Base-by-base conservation (phyloP, 1,284 basidiomycete genomes). In the Athelia psychrophila region DNA sequence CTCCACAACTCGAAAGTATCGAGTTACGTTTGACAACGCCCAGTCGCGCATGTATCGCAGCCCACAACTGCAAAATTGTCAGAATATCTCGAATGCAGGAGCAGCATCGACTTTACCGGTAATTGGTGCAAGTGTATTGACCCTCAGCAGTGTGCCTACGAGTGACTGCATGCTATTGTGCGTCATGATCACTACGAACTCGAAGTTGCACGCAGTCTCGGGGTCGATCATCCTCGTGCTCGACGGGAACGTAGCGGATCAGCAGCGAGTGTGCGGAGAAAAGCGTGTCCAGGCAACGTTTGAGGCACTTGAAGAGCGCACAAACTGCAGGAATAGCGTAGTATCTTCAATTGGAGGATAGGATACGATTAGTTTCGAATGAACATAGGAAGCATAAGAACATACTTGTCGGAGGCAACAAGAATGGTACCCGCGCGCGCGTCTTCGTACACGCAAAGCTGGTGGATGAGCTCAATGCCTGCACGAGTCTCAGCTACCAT, bases 161-260 rank as follows among this genome's bases (percentile, higher is more conserved):
- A 91, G 64, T 12, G 90, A 84, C 71, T 88, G 78, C 16, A 71
- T 62, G 1, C 83, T 86, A 60, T 80, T 80, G 40, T 73, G 75
- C 2, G 82, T 65, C 61, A 82, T 78, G 64, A 93, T 97, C 13
- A 77, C 81, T 3, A 95, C 86, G 1, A 98, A 76, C 67, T 98
- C 95, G 2, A 98, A 77, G 64, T 95, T 93, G 46, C 80, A 81
- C 1, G 86, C 91, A 0, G 89, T 93, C 52, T 95, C 93, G 0
- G 84, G 79, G 64, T 97, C 95, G 58, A 98, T 91, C 78, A 96
- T 81, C 87, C 97, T 91, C 0, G 92, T 95, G 0, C 93, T 84
- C 89, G 0, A 91, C 84, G 1, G 91, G 82, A 0, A 82, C 76
- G 63, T 90, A 96, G 13, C 79, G 76, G 54, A 98, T 93, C 27